Conservation (phyloP, 164 flowering plant genomes). For the Akebia trifoliata region DNA sequence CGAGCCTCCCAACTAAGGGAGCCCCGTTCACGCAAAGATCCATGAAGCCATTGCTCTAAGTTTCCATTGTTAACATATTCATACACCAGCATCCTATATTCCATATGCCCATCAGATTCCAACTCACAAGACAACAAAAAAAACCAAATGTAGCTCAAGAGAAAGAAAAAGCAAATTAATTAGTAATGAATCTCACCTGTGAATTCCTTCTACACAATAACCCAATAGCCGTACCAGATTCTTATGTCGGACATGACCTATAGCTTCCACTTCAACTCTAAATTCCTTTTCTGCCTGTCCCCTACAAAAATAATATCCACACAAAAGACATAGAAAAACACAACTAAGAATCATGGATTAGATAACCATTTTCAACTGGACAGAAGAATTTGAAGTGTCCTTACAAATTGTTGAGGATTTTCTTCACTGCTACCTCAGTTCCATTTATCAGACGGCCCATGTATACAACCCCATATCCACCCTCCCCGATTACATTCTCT, state of each 20-base stretch:
- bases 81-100: constrained; percentile 26
- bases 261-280: constrained; percentile 73
- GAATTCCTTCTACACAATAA: constrained; percentile 67
- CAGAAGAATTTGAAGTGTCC: constrained; percentile 16
- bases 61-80: no score
- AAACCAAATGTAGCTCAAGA: background rate
- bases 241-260: constrained; percentile 77
- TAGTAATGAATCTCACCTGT: constrained; percentile 35
- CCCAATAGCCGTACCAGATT: constrained; percentile 69
- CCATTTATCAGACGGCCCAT: constrained; percentile 73
- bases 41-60: no score
- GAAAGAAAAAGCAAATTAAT: background rate
- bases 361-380: background rate
- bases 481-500: constrained; percentile 80
- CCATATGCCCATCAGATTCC: background rate
- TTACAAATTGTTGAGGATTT: constrained; percentile 75
- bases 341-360: background rate
- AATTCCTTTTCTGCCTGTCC: constrained; percentile 86
- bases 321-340: background rate
- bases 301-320: constrained; percentile 25
- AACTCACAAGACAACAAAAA: no score
- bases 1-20: constrained; percentile 37
- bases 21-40: constrained; percentile 27
- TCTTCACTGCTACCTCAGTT: constrained; percentile 84
- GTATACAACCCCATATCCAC: constrained; percentile 92